A percentile compares a stretch with the other conserved stretches of the same genome.
These are phyloP conservation scores for Picea glauca DNA, from an alignment of 75 land plant species.

Conservation along the genomic window DNA sequence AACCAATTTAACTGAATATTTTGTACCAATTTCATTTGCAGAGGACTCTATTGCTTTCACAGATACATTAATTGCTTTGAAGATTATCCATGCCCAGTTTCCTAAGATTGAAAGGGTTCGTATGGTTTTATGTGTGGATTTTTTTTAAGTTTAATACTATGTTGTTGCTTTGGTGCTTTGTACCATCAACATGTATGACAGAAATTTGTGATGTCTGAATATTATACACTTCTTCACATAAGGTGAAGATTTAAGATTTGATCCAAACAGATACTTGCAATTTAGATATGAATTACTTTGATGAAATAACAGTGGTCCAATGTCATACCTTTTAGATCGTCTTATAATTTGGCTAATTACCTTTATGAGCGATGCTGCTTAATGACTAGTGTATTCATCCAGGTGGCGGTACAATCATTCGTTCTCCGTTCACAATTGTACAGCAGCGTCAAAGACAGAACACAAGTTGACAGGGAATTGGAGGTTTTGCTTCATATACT, in stretches of 20 bases:
- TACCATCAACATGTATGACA: background rate
- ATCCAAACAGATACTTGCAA: background rate
- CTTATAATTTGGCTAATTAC: background rate
- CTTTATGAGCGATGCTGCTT: background rate
- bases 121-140: background rate
- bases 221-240: background rate
- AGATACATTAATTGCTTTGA: conserved; percentile 78
- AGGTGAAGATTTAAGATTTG: background rate
- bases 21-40: conserved; percentile 18
- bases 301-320: background rate
- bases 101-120: conserved; percentile 55
- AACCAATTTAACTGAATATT: background rate
- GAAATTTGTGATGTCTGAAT: background rate
- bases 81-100: conserved; percentile 82
- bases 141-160: background rate
- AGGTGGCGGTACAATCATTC: conserved; percentile 71
- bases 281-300: background rate
- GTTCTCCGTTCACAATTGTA: conserved; percentile 81
- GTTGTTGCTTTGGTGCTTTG: background rate
- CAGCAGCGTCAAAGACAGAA: conserved; percentile 86
- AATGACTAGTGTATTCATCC: conserved; percentile 14
- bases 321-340: background rate
- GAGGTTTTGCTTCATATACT: conserved; percentile 51
- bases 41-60: conserved; percentile 52
- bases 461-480: conserved; percentile 85